phyloP scores from a whole-genome alignment of 345 rosid species.

The Nephelium lappaceum region DNA sequence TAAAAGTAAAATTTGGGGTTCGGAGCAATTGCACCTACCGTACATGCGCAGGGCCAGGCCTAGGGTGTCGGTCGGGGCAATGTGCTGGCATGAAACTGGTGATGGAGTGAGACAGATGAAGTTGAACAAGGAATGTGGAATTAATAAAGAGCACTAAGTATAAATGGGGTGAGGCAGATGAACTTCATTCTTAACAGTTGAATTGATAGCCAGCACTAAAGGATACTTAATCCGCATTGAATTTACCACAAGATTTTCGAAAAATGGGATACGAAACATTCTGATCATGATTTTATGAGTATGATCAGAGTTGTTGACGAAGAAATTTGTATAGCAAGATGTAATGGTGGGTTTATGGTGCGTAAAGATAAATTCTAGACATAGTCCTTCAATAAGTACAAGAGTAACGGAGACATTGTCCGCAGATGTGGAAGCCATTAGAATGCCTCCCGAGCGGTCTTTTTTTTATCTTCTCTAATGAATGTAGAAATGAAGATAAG shows the following conservation, averaged over 20 bases:
- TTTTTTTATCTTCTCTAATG: conserved; percentile 4
- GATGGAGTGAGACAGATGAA: no score
- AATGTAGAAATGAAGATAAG: background rate
- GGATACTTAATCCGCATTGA: conserved; percentile 29
- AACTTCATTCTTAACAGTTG: background rate
- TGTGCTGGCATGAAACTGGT: no score
- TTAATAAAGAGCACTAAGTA: no score
- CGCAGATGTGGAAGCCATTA: conserved; percentile 19
- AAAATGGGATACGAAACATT: background rate
- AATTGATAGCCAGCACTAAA: background rate
- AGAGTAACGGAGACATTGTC: conserved; percentile 31
- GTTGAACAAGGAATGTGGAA: no score
- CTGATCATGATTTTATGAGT: background rate
- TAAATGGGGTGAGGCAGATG: no score
- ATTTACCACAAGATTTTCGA: conserved; percentile 27
- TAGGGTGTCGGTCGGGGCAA: no score
- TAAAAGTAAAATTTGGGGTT: no score
- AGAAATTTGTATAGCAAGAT: conserved; percentile 2
- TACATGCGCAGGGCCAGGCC: no score
- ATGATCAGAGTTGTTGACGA: conserved; percentile 9
- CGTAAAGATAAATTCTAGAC: conserved; percentile 36
- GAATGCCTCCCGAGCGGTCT: conserved; percentile 36
- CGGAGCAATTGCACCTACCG: no score
- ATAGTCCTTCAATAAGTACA: conserved; percentile 35
- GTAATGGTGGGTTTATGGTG: conserved; percentile 40